Base-by-base conservation (phyloP, 2,329 filamentous ascomycete genomes). In the Aspergillus piperis region DNA sequence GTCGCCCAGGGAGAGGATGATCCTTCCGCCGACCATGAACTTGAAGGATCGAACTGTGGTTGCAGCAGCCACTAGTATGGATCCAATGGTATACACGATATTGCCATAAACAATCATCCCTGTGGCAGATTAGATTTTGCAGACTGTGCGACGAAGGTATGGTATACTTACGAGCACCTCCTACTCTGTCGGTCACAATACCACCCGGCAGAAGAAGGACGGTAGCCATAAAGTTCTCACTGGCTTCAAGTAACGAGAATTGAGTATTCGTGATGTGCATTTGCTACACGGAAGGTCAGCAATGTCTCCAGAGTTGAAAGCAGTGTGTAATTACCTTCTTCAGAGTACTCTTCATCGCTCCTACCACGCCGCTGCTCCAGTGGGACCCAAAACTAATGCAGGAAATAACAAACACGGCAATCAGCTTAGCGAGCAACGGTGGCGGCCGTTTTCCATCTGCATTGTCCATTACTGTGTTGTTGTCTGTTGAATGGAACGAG, bases 141-240 rank as follows among this genome's bases (percentile, higher is more conserved):
- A n/a, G 39, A 15, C 7, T 30, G 8, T 19, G 3, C 6, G 27
- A 25, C 41, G 5, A 15, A 32, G 3, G 36, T 36, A 10, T 3
- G 4, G 25, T 63, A 11, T 39, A 64, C 68, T 42, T 64, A 79
- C 81, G 78, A 50, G 85, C 85, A 25, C 86, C 85, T 1, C 86
- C 86, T 15, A 86, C 78, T 8, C 83, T 78, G 63, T 87, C 85
- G 0, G 85, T 87, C 1, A 87, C 68, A 1, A 86, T 63, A 1
- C 86, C 86, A 21, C 80, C 85, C 25, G 79, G 60, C 0, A 87
- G 71, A 19, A 88, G 84, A 2, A 88, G 70, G 0, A 80, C 76
- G 0, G 83, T 86, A 13, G 81, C 81, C 82, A 88, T 87, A 59
- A 88, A 88, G 66, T 87, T 81, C 63, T 87, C 83, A 47, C 84